A percentile compares a stretch with the other conserved stretches of the same genome.
Conservation (phyloP, 106 monocot genomes). For the Dioscorea zingiberensis region DNA sequence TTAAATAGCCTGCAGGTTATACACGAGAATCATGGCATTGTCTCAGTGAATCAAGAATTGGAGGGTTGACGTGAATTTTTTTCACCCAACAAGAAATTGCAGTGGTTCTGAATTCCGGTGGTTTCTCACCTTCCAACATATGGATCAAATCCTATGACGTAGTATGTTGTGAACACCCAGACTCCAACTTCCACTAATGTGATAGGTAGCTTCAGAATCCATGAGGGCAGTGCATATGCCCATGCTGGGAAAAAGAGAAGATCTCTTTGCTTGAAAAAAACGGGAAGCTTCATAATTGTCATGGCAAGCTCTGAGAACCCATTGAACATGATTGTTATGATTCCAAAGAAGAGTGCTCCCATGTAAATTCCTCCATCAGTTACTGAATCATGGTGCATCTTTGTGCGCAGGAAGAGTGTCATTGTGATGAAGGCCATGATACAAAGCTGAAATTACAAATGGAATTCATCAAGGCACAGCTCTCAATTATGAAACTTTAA, state of each 20-base stretch:
- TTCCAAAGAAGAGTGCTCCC: conserved; percentile 37
- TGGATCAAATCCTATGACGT: conserved; percentile 57
- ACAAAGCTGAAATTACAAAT: conserved; percentile 14
- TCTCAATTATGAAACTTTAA: not conserved
- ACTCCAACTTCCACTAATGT: conserved; percentile 38
- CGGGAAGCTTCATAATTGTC: conserved; percentile 43
- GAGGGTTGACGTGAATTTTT: no score
- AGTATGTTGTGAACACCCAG: conserved; percentile 37
- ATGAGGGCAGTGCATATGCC: conserved; percentile 48
- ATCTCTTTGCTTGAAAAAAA: conserved; percentile 64
- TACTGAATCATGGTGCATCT: conserved; percentile 23
- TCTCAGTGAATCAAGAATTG: not conserved
- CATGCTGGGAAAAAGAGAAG: conserved; percentile 45
- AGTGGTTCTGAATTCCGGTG: no score
- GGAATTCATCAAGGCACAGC: not conserved
- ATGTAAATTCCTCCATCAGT: conserved; percentile 37
- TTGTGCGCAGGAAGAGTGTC: conserved; percentile 39
- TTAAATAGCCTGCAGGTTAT: conserved; percentile 28
- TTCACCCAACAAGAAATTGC: no score
- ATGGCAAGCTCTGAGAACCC: conserved; percentile 48
- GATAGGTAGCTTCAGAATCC: conserved; percentile 55
- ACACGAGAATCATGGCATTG: not conserved
- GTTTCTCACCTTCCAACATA: conserved; percentile 28
- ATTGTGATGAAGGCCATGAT: conserved; percentile 26
- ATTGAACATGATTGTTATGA: conserved; percentile 29